Conservation (phyloP, 129 eudicot genomes). For the Centella asiatica region DNA sequence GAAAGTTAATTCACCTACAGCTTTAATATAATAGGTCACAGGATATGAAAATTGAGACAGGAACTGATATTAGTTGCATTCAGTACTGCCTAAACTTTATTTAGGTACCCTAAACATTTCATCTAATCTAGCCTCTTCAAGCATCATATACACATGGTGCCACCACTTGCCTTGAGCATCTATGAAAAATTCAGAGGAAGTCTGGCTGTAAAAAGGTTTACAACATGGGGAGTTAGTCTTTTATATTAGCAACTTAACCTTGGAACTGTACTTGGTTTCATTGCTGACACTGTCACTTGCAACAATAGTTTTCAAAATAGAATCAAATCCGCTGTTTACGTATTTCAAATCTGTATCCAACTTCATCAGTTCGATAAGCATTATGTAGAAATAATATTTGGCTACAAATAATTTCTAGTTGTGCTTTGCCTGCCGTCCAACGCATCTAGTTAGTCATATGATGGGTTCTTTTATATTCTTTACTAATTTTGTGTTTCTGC, state of each 20-base stretch:
- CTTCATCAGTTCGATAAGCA: too few relatives aligned
- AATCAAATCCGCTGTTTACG: too few relatives aligned
- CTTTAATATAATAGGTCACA: background rate
- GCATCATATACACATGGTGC: background rate
- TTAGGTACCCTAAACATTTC: background rate
- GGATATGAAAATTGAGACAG: background rate
- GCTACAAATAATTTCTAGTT: background rate
- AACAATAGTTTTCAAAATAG: too few relatives aligned
- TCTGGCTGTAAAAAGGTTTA: background rate
- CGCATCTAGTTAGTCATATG: background rate
- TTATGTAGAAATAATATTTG: too few relatives aligned
- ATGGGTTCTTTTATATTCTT: background rate
- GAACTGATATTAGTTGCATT: background rate
- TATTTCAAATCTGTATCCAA: too few relatives aligned
- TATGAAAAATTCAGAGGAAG: background rate
- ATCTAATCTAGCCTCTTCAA: background rate
- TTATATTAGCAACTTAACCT: too few relatives aligned
- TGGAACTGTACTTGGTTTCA: too few relatives aligned
- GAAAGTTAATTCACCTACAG: background rate
- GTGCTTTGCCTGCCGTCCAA: background rate
- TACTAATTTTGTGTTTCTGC: background rate
- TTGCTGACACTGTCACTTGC: too few relatives aligned
- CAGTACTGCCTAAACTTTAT: background rate
- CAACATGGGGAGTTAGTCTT: background rate
- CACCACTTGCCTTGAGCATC: too few relatives aligned